Percentiles rank a stretch among this genome's conserved stretches.
Conservation (phyloP, 768 basidiomycete genomes). For the Lentinula raphanica region DNA sequence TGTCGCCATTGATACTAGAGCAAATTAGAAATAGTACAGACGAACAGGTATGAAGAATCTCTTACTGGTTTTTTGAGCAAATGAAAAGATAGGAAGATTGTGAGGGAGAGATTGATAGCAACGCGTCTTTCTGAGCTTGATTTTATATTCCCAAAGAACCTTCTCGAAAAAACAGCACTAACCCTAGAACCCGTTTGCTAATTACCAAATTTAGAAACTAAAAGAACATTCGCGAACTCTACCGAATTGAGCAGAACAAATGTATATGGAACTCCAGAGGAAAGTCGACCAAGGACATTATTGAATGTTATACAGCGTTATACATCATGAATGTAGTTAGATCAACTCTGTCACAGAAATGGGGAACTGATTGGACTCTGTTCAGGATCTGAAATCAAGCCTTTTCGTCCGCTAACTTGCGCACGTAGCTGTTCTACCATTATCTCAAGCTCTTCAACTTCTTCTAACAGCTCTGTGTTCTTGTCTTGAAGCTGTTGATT, state of each 20-base stretch:
- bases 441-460: conserved; percentile 61
- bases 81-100: background rate
- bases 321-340: too few relatives aligned
- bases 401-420: conserved; percentile 35
- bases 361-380: background rate
- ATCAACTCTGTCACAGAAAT: background rate
- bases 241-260: background rate
- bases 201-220: conserved; percentile 11
- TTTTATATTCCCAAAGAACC: conserved; percentile 1
- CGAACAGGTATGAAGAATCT: background rate
- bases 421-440: conserved; percentile 66
- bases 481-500: conserved; percentile 54
- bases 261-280: too few relatives aligned
- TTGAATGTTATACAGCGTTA: too few relatives aligned
- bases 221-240: conserved; percentile 15
- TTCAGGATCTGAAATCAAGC: background rate
- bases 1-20: conserved; percentile 51
- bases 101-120: background rate
- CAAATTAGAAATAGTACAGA: conserved; percentile 1
- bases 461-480: conserved; percentile 49
- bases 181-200: background rate
- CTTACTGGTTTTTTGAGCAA: background rate
- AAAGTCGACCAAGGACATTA: too few relatives aligned
- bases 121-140: background rate
- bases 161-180: conserved; percentile 4